Evolutionary conservation across 2,329 filamentous ascomycete genomes (phyloP).

Genomic region (Aspergillus sp.): DNA sequence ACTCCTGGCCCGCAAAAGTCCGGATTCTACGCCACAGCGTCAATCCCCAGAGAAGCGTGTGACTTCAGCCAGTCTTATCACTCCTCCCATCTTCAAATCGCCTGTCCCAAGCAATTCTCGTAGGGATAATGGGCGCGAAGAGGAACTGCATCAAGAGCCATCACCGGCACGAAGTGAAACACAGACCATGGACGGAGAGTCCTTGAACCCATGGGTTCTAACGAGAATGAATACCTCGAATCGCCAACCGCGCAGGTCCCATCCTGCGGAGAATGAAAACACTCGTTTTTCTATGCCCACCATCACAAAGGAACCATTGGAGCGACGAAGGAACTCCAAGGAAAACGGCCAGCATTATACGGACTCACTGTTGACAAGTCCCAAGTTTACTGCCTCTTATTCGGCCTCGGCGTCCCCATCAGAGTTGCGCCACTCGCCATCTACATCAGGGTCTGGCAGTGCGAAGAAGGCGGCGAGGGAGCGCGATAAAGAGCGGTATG

Average conservation of each 20-base stretch:
- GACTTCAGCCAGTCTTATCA: not conserved
- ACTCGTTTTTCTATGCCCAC: not conserved
- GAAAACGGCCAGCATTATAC: not conserved
- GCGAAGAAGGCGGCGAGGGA: conserved; percentile 8
- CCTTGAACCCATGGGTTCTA: conserved; percentile 28
- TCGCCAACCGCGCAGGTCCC: conserved; percentile 2
- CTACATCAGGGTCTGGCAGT: not conserved
- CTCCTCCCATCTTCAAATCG: conserved; percentile 1
- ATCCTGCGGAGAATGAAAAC: not conserved
- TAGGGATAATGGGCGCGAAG: not conserved
- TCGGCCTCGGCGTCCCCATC: conserved; percentile 6
- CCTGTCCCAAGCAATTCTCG: not conserved
- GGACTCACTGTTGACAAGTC: conserved; percentile 10
- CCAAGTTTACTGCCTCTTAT: conserved; percentile 7
- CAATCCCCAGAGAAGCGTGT: not conserved
- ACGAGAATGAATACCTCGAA: conserved; percentile 21
- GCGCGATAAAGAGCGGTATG: conserved; percentile 13
- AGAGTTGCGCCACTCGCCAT: conserved; percentile 3
- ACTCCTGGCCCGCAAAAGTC: conserved; percentile 13
- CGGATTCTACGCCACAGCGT: not conserved
- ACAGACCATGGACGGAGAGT: conserved; percentile 6
- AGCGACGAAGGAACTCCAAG: not conserved
- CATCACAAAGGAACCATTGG: not conserved
- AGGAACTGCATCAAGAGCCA: not conserved
- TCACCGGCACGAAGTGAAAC: not conserved